Evolutionary conservation across 257 asterid species (phyloP).

Genomic region (Fraxinus pennsylvanica): DNA sequence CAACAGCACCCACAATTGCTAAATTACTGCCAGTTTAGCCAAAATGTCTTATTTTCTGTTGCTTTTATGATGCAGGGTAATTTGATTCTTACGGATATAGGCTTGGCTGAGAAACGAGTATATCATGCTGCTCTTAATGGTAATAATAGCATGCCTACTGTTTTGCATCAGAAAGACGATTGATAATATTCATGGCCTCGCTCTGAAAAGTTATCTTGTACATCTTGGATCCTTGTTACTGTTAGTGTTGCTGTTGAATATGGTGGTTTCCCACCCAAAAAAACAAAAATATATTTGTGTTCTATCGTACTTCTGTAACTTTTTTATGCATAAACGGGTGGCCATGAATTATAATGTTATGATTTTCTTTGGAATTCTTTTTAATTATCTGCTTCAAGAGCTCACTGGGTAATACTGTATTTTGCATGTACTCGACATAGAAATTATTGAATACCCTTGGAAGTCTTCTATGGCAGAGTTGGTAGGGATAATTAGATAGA

Average conservation of each 20-base stretch:
- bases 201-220: conserved; percentile 38
- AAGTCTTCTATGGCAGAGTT: conserved; percentile 6
- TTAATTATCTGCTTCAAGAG: not conserved
- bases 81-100: conserved; percentile 70
- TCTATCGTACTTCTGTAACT: conserved; percentile 39
- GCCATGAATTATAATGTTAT: conserved; percentile 27
- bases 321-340: conserved; percentile 23
- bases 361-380: conserved; percentile 19
- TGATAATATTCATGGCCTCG: conserved; percentile 61
- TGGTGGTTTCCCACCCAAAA: conserved; percentile 31
- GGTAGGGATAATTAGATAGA: not conserved
- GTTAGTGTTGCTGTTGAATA: conserved; percentile 24
- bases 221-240: conserved; percentile 39
- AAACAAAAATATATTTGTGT: conserved; percentile 24
- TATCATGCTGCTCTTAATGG: conserved; percentile 95
- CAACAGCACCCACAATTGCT: conserved; percentile 1
- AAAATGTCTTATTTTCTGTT: conserved; percentile 20
- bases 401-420: not conserved
- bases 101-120: conserved; percentile 89
- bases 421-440: not conserved
- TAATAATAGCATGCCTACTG: conserved; percentile 75
- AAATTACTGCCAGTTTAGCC: not conserved
- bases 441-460: conserved; percentile 6
- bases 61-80: conserved; percentile 64
- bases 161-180: conserved; percentile 87